phyloP scores from a whole-genome alignment of 129 eudicot species.

The Pulicaria dysenterica region DNA sequence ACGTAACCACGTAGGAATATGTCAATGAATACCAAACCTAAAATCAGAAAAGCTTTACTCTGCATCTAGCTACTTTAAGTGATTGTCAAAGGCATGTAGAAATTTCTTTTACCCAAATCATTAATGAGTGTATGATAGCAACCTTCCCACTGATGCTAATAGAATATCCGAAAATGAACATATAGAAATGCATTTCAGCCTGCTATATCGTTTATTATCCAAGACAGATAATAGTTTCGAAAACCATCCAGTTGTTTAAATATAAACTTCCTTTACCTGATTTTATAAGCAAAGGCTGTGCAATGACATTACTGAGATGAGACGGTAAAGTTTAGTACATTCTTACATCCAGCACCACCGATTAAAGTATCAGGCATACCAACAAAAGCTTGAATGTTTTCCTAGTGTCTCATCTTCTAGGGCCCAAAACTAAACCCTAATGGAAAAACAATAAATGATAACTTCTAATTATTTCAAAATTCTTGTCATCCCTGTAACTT shows the following conservation, averaged over 20 bases:
- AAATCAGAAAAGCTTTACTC: not conserved
- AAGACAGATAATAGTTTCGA: slow-evolving; percentile 19
- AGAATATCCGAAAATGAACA: not conserved
- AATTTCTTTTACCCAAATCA: slow-evolving; percentile 1
- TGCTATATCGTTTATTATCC: slow-evolving; percentile 2
- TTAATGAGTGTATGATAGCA: not conserved
- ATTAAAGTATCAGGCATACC: not conserved
- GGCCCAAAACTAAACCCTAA: slow-evolving; percentile 7
- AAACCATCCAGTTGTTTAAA: slow-evolving; percentile 2
- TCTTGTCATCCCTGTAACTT: not conserved
- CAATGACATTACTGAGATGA: not conserved
- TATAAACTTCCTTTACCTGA: not conserved
- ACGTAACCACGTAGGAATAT: not conserved
- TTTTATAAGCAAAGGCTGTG: not conserved
- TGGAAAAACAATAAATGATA: not conserved
- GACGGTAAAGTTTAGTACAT: slow-evolving; percentile 3
- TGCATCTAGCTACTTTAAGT: not conserved
- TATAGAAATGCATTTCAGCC: not conserved
- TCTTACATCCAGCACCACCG: not conserved
- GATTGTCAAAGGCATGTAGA: not conserved
- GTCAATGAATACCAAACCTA: not conserved
- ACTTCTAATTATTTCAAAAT: not conserved
- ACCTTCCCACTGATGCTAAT: slow-evolving; percentile 1
- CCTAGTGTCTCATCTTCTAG: slow-evolving; percentile 6
- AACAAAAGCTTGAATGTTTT: slow-evolving; percentile 7